Percentiles rank a stretch among this genome's conserved stretches.
These are phyloP conservation scores for Rickenella mellea DNA, from an alignment of 768 basidiomycete genomes.

Conservation along the genomic window DNA sequence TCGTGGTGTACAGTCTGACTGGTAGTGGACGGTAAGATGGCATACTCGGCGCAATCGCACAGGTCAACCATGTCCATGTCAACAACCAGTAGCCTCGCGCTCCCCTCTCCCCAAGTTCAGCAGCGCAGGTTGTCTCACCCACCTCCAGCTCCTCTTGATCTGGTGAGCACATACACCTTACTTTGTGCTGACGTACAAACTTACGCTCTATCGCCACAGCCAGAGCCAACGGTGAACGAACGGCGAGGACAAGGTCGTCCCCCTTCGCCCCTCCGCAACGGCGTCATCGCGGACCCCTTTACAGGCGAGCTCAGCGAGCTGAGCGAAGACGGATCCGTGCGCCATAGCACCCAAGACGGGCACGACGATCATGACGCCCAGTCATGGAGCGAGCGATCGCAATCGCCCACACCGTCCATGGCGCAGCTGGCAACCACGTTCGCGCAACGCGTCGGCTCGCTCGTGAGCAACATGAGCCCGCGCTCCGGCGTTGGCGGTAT, in stretches of 20 bases:
- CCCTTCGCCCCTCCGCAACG: slow-evolving; percentile 66
- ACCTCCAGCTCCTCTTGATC: no score
- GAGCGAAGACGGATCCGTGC: slow-evolving; percentile 17
- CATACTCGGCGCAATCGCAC: no score
- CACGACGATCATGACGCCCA: slow-evolving; percentile 25
- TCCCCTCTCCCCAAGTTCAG: no score
- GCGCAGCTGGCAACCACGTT: slow-evolving; percentile 66
- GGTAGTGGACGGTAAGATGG: no score
- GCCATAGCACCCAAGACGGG: slow-evolving; percentile 32
- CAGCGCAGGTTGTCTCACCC: no score
- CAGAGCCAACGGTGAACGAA: background rate
- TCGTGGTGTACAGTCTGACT: no score
- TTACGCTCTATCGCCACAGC: background rate
- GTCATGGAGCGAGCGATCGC: slow-evolving; percentile 34
- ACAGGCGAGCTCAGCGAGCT: slow-evolving; percentile 33
- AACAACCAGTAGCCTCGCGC: no score
- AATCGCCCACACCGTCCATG: slow-evolving; percentile 62
- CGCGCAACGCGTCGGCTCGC: slow-evolving; percentile 62
- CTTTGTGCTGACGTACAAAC: no score
- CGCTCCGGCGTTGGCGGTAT: slow-evolving; percentile 25
- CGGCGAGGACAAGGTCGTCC: slow-evolving; percentile 24
- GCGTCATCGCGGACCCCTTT: slow-evolving; percentile 43
- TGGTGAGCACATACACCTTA: no score
- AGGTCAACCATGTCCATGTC: no score
- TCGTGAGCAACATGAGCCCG: slow-evolving; percentile 43